These are phyloP conservation scores for Phalaenopsis equestris DNA, from an alignment of 106 monocot species.

Conservation along the genomic window DNA sequence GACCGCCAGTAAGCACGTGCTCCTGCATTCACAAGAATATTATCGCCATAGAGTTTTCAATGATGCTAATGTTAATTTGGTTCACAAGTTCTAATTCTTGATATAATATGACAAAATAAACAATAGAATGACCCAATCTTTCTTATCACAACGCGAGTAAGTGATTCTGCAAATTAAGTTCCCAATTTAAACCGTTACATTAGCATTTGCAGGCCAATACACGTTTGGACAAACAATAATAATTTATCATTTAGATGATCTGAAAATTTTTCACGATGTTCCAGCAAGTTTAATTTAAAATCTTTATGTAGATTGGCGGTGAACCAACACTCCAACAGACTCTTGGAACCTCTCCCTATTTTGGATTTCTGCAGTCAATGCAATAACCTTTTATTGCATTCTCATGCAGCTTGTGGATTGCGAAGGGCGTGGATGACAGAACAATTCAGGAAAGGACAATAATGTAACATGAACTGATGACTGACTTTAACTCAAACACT, in stretches of 20 bases:
- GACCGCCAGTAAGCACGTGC: constrained; percentile 86
- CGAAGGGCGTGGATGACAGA: neutral
- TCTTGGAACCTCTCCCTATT: neutral
- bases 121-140: neutral
- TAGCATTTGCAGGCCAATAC: neutral
- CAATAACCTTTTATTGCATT: too few relatives aligned
- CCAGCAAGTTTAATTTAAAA: too few relatives aligned
- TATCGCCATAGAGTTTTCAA: neutral
- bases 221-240: too few relatives aligned
- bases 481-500: too few relatives aligned
- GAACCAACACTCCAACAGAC: too few relatives aligned
- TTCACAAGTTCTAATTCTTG: neutral
- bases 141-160: too few relatives aligned
- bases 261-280: too few relatives aligned
- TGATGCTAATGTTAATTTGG: neutral
- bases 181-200: too few relatives aligned
- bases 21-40: constrained; percentile 36
- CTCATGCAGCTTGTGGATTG: neutral
- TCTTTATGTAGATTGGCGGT: too few relatives aligned
- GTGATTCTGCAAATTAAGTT: too few relatives aligned
- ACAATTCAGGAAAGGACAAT: neutral
- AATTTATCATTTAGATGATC: too few relatives aligned
- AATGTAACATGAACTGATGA: neutral
- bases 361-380: neutral
- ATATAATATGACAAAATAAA: neutral